Base-by-base conservation (phyloP, 352 stramenopile genomes). In the Pythium aristosporum region DNA sequence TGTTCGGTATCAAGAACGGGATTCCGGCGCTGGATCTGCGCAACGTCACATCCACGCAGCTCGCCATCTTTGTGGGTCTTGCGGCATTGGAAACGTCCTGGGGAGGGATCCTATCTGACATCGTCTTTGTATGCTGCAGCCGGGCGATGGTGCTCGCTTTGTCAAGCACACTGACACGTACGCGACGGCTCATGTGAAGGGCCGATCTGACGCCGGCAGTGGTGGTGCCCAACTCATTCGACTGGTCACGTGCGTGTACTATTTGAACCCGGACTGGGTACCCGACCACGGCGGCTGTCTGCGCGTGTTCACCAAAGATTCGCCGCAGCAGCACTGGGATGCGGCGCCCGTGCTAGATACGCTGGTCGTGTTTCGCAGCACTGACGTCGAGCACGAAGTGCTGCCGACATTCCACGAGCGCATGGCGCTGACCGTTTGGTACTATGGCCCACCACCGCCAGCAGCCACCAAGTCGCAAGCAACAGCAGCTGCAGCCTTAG, bases 351-450 rank as follows among this genome's bases (percentile, higher is more conserved):
- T 77, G 58, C 73, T 94, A 10, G 91, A 98, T 73, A 88, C 90
- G 34, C 71, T 98, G 8, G 65, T 98, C 3, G 63, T 98, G 25
- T 98, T 99, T 71, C 84, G 89, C 44, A 97, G 89, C 23, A 79
- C 92, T 47, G 66, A 96, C 48, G 82, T 98, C 10, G 87, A 98
- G 42, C 94, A 98, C 66, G 87, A 98, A 64, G 82, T 93, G 15
- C 61, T 97, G 42, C 91, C 92, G 15, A 90, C 81, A 46, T 78
- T 79, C 48, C 65, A 80, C 36, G 70, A 94, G n/a, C 86, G 96
- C 36, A 88, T 96, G 68, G 96, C 96, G 36, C 68, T 98, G 46
- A 98, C 94, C 18, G 85, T 98, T 51, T 99, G 96, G 96, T 96
- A 97, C 54, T 98, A 98, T 52, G 93, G 91, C 23, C 67, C 73